Percentiles rank a stretch among this genome's conserved stretches.
Evolutionary conservation across 75 land plant genomes (phyloP).

Genomic region (Selaginella moellendorffii): DNA sequence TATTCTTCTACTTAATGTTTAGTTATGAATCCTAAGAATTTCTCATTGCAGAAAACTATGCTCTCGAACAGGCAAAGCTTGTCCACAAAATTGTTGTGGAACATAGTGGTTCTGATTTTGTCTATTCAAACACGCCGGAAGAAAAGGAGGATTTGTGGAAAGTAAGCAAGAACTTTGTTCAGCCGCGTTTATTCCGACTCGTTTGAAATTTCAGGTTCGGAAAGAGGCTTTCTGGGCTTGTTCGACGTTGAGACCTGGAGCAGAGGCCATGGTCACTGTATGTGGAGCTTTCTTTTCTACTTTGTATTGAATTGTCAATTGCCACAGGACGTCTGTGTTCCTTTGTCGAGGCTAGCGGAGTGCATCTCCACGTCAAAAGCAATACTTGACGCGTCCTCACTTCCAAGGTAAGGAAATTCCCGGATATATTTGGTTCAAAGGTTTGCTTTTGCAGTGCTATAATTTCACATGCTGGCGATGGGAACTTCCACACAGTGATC

Average conservation of each 20-base stretch:
- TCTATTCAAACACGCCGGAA: slow-evolving; percentile 57
- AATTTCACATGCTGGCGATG: slow-evolving; percentile 99
- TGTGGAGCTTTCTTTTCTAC: too few relatives aligned
- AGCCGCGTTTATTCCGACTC: not conserved
- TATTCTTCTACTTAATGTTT: too few relatives aligned
- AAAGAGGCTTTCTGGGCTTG: slow-evolving; percentile 98
- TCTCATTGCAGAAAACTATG: slow-evolving; percentile 55
- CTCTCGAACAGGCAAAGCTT: slow-evolving; percentile 66
- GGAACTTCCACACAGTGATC: slow-evolving; percentile 81
- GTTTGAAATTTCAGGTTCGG: slow-evolving; percentile 42
- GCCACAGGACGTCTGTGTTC: slow-evolving; percentile 99
- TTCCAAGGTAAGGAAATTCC: slow-evolving; percentile 37
- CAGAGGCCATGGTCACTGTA: slow-evolving; percentile 83
- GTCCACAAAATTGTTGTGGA: slow-evolving; percentile 70
- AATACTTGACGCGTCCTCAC: slow-evolving; percentile 66
- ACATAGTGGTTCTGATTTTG: slow-evolving; percentile 83
- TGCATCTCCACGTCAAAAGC: slow-evolving; percentile 67
- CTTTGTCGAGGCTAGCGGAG: slow-evolving; percentile 82
- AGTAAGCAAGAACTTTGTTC: slow-evolving; percentile 27
- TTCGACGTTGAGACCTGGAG: slow-evolving; percentile 55
- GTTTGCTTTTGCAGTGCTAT: slow-evolving; percentile 38
- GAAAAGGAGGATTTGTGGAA: slow-evolving; percentile 91
- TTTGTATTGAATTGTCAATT: not conserved
- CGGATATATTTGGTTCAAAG: not conserved
- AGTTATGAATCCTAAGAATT: not conserved